Base-by-base conservation (phyloP, 176 grass and related monocot species). In the Zea luxurians region DNA sequence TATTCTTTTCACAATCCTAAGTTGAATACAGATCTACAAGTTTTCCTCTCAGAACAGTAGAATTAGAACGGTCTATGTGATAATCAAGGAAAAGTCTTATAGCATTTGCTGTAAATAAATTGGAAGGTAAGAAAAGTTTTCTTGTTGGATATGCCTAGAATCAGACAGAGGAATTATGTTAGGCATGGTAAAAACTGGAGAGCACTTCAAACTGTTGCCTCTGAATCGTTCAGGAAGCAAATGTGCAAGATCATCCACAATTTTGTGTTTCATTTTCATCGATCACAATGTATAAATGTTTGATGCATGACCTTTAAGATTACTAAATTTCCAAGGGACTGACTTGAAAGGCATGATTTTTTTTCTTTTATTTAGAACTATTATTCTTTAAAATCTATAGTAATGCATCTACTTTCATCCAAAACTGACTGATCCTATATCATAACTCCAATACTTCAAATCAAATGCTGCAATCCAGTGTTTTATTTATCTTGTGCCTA, bases 131-230 rank as follows among this genome's bases (percentile, higher is more conserved):
- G 2, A n/a, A 62, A 16, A 7, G 3, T 0, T 72, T 35, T 78
- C 9, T n/a, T 45, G 37, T 84, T 78, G 53, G 13, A 63, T 21
- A 54, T 76, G 37, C 15, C 64, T 68, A 79, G 12, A 76, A 66
- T 48, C 41, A 66, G 15, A 15, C 65, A 52, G 10, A 36, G 7
- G 44, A 13, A 2, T 7, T 13, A 61, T 4, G 40, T 18, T 74
- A n/a, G 48, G 18, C 43, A 65, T 38, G 48, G 2, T 20, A 54
- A 66, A 49, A 52, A 64, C 5, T 38, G 16, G 48, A 52, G 16
- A 66, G 40, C 37, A 52, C 47, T 77, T 37, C 11, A 43, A 20
- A 40, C 3, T 37, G 35, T 7, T 40, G 49, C 71, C 37, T 40
- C 1, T 57, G 52, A 58, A 58, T 58, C 40, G 2, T 42, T 18